A percentile compares a stretch with the other conserved stretches of the same genome.
Conservation (phyloP, 305 asterid species). For the Nicotiana rustica region DNA sequence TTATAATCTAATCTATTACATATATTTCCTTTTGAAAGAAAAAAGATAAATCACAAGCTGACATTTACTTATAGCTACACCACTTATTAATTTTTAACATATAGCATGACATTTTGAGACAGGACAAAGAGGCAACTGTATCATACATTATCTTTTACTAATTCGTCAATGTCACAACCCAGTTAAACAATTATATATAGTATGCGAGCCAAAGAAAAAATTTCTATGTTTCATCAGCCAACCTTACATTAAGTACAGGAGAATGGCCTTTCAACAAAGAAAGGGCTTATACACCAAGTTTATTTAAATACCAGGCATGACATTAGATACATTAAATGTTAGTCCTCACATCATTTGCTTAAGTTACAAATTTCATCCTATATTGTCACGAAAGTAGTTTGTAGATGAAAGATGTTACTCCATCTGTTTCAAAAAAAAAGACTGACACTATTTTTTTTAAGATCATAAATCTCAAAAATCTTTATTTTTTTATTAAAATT, state of each 20-base stretch:
- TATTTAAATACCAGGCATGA: neutral
- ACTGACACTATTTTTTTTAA: too few relatives aligned
- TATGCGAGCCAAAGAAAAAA: neutral
- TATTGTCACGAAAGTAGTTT: neutral
- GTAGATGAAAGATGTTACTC: neutral
- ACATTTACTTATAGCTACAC: neutral
- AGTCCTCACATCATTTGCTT: neutral
- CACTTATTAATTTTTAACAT: neutral
- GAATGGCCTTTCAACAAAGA: slow-evolving; percentile 12
- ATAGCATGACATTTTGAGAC: neutral
- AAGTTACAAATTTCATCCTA: neutral
- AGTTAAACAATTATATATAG: neutral
- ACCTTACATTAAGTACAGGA: neutral
- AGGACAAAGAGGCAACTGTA: neutral
- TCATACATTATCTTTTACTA: neutral
- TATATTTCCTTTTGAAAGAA: neutral
- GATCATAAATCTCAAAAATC: too few relatives aligned
- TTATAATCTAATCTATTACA: neutral
- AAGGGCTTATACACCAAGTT: neutral
- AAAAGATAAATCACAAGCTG: neutral
- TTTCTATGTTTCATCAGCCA: neutral
- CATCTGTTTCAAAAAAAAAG: too few relatives aligned
- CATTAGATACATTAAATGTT: neutral
- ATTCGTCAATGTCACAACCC: neutral
- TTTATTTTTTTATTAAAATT: too few relatives aligned